Evolutionary conservation across 2,329 filamentous ascomycete species (phyloP).

Genomic region (Xylariaceae sp.): DNA sequence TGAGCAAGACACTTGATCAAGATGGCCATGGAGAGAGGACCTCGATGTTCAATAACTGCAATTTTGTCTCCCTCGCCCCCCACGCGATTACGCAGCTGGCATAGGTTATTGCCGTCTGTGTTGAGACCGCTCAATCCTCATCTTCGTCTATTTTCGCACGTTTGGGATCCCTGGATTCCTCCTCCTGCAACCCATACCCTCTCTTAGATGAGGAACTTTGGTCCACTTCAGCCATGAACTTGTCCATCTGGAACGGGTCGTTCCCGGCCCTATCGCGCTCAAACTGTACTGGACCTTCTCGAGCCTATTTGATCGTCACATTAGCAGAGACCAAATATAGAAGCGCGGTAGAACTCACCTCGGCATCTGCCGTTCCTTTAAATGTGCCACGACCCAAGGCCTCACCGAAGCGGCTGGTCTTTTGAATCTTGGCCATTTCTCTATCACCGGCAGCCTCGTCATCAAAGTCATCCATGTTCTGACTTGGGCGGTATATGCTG

Average conservation of each 20-base stretch:
- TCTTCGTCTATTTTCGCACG: slow-evolving; percentile 72
- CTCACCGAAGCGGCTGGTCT: slow-evolving; percentile 76
- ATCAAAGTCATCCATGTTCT: slow-evolving; percentile 69
- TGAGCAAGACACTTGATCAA: not conserved
- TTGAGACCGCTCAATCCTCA: slow-evolving; percentile 34
- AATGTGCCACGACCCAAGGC: slow-evolving; percentile 87
- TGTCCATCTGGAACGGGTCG: slow-evolving; percentile 92
- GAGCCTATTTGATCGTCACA: slow-evolving; percentile 45
- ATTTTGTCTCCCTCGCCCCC: too few relatives aligned
- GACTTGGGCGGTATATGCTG: slow-evolving; percentile 83
- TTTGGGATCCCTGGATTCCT: slow-evolving; percentile 59
- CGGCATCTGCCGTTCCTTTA: slow-evolving; percentile 77
- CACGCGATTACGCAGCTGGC: not conserved
- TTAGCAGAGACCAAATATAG: slow-evolving; percentile 31
- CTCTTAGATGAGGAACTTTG: slow-evolving; percentile 61
- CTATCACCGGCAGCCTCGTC: slow-evolving; percentile 75
- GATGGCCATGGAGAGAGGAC: not conserved
- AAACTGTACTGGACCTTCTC: slow-evolving; percentile 92
- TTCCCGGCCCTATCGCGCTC: slow-evolving; percentile 67
- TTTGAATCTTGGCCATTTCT: slow-evolving; percentile 84
- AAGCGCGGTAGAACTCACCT: slow-evolving; percentile 49
- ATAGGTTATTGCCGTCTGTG: slow-evolving; percentile 1
- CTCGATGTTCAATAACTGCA: not conserved
- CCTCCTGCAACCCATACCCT: slow-evolving; percentile 71
- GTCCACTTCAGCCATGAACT: slow-evolving; percentile 79